Conservation (phyloP, 169 alveolate species). For the Babesia ovis region DNA sequence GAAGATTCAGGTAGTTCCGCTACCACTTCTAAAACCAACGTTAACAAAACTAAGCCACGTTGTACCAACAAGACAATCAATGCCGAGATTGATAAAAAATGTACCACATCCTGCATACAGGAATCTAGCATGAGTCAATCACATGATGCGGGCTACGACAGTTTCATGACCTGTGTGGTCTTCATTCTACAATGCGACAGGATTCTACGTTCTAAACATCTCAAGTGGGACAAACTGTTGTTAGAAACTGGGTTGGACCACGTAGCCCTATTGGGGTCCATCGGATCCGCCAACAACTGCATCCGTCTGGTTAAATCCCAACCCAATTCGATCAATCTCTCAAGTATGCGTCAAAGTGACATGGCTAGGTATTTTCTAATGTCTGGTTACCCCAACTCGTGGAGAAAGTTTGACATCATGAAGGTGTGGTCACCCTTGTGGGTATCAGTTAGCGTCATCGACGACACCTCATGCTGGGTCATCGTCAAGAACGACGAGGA, state of each 20-base stretch:
- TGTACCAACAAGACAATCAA: background rate
- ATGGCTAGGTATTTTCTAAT: constrained; percentile 82
- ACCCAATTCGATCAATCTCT: constrained; percentile 78
- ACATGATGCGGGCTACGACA: constrained; percentile 87
- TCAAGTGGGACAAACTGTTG: background rate
- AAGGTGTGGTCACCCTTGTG: constrained; percentile 87
- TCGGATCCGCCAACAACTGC: constrained; percentile 67
- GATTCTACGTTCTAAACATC: constrained; percentile 48
- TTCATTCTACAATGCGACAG: constrained; percentile 76
- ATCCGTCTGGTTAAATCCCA: constrained; percentile 82
- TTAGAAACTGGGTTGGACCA: background rate
- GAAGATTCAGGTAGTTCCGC: background rate
- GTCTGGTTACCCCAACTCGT: constrained; percentile 80
- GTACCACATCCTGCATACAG: background rate
- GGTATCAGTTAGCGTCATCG: constrained; percentile 80
- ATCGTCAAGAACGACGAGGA: constrained; percentile 85
- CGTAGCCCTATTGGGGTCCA: constrained; percentile 34
- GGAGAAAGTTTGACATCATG: constrained; percentile 88
- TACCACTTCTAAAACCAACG: background rate
- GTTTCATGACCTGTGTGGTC: constrained; percentile 83
- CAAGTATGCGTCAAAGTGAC: constrained; percentile 76
- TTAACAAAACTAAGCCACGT: background rate
- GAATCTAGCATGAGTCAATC: constrained; percentile 5
- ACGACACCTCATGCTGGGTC: constrained; percentile 83
- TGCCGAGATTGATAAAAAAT: too few relatives aligned